Evolutionary conservation across 192 early-diverging fungal species (phyloP), one percentile per base, ranked within the genome.

Genomic region (Coemansia sp.): DNA sequence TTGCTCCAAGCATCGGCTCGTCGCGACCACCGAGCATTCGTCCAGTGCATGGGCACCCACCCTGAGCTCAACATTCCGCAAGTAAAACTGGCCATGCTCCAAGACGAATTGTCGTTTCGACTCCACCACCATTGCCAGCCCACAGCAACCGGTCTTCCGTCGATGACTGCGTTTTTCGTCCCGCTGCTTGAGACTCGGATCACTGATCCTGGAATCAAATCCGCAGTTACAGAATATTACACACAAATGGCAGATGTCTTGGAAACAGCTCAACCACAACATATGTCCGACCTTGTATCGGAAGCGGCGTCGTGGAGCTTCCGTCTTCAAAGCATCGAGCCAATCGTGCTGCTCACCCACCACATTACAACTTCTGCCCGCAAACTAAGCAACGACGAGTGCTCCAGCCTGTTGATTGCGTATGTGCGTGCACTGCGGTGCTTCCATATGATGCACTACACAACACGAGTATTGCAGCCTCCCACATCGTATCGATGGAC

Each of bases 301-400:
- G 70, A 73, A 15, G 70, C 70, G 17, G 59, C 65, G 15, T n/a
- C 45, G 24, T 73, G 70, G 70, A 15, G 37, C 23, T 66, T 59
- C 39, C 59, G 65, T 0, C 14, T 67, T 9, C 64, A 73, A 15
- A 62, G 35, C 17, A 8, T 47, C 19, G 70, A 27, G 1, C 70
- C 70, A 4, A 41, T 66, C 6, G 12, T 22, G 2, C 38, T 21
- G 11, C 32, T 71, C 25, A 60, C 69, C 1, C 39, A 54, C 4
- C 15, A 41, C 4, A 32, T 70, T 15, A 43, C 43, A 22, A 0
- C 2, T 1, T 3, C 29, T 3, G 12, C 15, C 5, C 6, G 45
- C 21, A 1, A 24, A 12, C 2, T 50, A 11, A 6, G 23, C 52
- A 7, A 5, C n/a, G 23, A 43, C 1, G 27, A 17, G 5, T 22